phyloP scores from a whole-genome alignment of 2,329 filamentous ascomycete genomes.

The Pseudogymnoascus sp. region DNA sequence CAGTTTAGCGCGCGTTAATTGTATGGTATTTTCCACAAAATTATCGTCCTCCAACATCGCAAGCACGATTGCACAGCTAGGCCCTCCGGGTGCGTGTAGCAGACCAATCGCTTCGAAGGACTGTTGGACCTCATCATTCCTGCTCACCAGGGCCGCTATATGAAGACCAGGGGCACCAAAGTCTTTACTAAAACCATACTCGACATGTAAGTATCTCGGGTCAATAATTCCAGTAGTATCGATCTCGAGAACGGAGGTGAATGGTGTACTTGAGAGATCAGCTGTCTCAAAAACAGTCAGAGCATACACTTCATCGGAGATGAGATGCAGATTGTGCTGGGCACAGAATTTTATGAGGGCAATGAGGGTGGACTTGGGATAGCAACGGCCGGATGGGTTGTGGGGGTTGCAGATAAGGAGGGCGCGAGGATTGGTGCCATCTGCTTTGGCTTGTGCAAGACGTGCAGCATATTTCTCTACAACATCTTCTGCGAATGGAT shows the following conservation, averaged over 20 bases:
- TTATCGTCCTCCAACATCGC: constrained; percentile 38
- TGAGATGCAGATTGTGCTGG: constrained; percentile 36
- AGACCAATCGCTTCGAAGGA: constrained; percentile 34
- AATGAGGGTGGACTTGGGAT: constrained; percentile 20
- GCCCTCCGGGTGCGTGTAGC: constrained; percentile 40
- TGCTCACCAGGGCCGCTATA: constrained; percentile 29
- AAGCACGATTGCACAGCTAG: constrained; percentile 35
- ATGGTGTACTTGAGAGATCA: constrained; percentile 29
- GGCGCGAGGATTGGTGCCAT: constrained; percentile 31
- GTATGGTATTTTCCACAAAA: constrained; percentile 39
- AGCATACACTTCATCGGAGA: constrained; percentile 44
- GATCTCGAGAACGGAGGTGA: constrained; percentile 43
- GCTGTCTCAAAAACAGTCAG: constrained; percentile 34
- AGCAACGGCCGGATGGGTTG: constrained; percentile 24
- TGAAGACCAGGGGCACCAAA: constrained; percentile 39
- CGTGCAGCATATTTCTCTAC: constrained; percentile 32
- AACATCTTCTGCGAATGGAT: constrained; percentile 30
- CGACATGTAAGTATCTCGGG: constrained; percentile 35
- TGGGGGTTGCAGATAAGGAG: constrained; percentile 33
- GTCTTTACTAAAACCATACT: constrained; percentile 28
- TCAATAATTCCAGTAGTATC: constrained; percentile 37
- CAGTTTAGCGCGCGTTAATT: constrained; percentile 32
- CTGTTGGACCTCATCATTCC: constrained; percentile 26
- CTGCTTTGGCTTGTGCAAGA: constrained; percentile 25
- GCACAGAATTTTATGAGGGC: constrained; percentile 33